Percentiles rank a stretch among this genome's conserved stretches.
Conservation (phyloP, 2,329 filamentous ascomycete species). For the Talaromyces funiculosus region DNA sequence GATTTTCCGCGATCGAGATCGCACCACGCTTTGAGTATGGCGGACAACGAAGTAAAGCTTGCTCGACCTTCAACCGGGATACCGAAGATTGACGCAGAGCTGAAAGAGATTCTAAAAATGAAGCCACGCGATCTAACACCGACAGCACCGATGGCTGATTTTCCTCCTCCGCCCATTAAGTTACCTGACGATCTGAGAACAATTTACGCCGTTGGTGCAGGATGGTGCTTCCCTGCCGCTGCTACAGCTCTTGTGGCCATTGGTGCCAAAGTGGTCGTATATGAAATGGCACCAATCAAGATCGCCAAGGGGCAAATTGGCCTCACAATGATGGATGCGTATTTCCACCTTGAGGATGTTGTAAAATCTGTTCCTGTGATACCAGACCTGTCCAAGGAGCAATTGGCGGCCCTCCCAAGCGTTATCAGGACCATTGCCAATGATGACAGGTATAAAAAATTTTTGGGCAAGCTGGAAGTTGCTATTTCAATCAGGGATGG, state of each 20-base stretch:
- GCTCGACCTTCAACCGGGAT: not conserved
- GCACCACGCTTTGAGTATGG: not conserved
- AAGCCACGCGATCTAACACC: not conserved
- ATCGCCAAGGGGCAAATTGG: not conserved
- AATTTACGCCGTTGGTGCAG: not conserved
- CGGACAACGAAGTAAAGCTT: not conserved
- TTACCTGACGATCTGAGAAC: not conserved
- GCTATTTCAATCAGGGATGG: not conserved
- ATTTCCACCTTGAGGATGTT: not conserved
- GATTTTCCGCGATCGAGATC: not conserved
- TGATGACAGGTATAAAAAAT: not conserved
- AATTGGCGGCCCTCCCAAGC: not conserved
- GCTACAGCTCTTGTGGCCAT: not conserved
- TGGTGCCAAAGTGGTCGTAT: not conserved
- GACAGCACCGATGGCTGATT: not conserved
- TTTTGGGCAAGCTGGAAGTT: not conserved
- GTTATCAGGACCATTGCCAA: not conserved
- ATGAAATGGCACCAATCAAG: not conserved
- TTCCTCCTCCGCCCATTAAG: not conserved
- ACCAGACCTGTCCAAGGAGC: not conserved
- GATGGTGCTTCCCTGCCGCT: not conserved
- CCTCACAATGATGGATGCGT: not conserved
- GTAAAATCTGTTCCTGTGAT: not conserved
- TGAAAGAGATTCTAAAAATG: not conserved
- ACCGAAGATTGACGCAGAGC: not conserved